Base-by-base conservation (phyloP, 148 eudicot species). In the Chenopodium formosanum region DNA sequence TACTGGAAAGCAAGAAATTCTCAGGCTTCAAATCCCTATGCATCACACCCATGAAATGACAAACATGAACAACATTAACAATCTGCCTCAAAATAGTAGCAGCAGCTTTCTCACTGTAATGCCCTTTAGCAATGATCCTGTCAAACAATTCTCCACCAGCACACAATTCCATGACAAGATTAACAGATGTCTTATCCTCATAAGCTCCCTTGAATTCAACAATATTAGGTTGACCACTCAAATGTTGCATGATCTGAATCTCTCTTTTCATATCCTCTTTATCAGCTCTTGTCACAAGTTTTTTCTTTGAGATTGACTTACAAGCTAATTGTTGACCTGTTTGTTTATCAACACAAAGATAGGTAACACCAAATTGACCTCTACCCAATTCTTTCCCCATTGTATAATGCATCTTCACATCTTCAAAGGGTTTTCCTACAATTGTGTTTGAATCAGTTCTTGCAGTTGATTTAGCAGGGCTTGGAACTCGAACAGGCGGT, bases 11-110 rank as follows among this genome's bases (percentile, higher is more conserved):
- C 86, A 93, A 86, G 88, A 93, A 93, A 84, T 93, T 93, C 88
- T 93, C 97, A 19, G 97, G 97, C 84, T 93, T 93, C 83, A 93
- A 83, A 82, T 93, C 97, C 32, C 97, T 78, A 70, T 93, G 97
- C 95, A 93, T 88, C 62, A 93, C 95, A 25, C 97, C 97, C 97
- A 93, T 93, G 74, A 90, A 93, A 76, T 93, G 95, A 81, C 97
- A 93, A 25, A 92, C 89, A 78, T 93, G 95, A 64, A 93, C 94
- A 81, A 92, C 97, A 84, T 91, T 90, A 29, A 93, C 95, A 88
- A 92, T 92, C 79, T 88, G 86, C 81, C 95, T 89, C n/a, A 93
- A 82, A 0, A 93, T 87, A 37, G 85, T 72, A 27, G 97, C 95
- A 29, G 97, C 97, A 77, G 91, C 94, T 69, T 86, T 88, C 60